phyloP scores from a whole-genome alignment of 805 yeast species.

The Wickerhamiella australiensis region DNA sequence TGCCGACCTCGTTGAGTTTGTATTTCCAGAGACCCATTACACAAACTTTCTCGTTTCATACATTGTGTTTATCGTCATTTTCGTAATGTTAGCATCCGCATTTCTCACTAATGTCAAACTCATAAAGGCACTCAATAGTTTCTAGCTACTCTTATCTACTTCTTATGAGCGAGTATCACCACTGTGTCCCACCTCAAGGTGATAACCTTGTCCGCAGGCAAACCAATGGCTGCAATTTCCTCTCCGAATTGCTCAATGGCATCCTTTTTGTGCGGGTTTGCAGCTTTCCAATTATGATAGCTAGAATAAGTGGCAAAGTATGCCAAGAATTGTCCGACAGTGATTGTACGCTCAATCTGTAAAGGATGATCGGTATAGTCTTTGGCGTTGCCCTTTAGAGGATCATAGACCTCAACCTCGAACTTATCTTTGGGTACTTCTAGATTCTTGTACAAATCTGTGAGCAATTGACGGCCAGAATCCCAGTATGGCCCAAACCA shows the following conservation, averaged over 20 bases:
- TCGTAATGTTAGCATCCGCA: background rate
- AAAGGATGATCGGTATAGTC: conserved; percentile 16
- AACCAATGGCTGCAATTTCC: conserved; percentile 36
- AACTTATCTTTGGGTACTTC: conserved; percentile 34
- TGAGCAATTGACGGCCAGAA: conserved; percentile 57
- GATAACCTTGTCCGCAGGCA: conserved; percentile 38
- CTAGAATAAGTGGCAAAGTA: conserved; percentile 63
- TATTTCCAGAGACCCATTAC: background rate
- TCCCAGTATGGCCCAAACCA: conserved; percentile 58
- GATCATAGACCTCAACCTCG: conserved; percentile 26
- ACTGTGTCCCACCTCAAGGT: conserved; percentile 40
- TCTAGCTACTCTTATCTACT: background rate
- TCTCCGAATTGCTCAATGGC: conserved; percentile 13
- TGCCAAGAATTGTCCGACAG: conserved; percentile 37
- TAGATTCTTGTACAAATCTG: conserved; percentile 36
- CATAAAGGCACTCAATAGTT: background rate
- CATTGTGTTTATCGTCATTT: background rate
- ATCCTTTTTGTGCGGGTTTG: conserved; percentile 34
- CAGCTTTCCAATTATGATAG: conserved; percentile 47
- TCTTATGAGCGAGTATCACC: conserved; percentile 11
- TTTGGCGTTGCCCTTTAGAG: background rate
- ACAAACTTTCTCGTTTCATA: background rate
- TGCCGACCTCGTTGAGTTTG: background rate
- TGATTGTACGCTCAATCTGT: conserved; percentile 19
- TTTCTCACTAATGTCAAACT: background rate